Conservation (phyloP, 345 rosid genomes). For the Salix exigua region DNA sequence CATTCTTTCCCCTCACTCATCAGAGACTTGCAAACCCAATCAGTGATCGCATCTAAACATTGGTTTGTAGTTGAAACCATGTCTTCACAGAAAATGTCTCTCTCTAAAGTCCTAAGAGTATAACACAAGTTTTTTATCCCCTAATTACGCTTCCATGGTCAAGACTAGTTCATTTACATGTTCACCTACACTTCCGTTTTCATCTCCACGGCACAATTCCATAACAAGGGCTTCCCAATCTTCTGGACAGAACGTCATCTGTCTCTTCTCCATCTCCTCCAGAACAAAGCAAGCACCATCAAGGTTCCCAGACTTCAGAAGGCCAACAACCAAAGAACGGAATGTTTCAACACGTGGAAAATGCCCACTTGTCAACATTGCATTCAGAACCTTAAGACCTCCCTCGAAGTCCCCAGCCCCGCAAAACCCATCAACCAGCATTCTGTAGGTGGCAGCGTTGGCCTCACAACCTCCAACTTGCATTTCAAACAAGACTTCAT, state of each 20-base stretch:
- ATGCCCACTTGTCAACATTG: constrained; percentile 62
- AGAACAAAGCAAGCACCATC: constrained; percentile 64
- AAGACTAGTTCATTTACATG: constrained; percentile 44
- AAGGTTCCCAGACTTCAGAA: constrained; percentile 47
- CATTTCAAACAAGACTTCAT: constrained; percentile 61
- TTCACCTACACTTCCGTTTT: constrained; percentile 24
- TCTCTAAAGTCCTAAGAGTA: background rate
- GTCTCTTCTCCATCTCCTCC: constrained; percentile 72
- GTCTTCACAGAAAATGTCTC: background rate
- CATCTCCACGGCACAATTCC: constrained; percentile 35
- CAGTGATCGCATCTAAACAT: background rate
- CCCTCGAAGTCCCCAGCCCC: constrained; percentile 57
- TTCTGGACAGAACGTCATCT: constrained; percentile 40
- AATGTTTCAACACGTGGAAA: constrained; percentile 59
- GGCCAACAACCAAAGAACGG: constrained; percentile 45
- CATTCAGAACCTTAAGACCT: constrained; percentile 64
- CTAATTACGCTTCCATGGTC: background rate
- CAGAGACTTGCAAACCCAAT: background rate
- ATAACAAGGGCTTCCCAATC: constrained; percentile 54
- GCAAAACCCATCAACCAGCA: constrained; percentile 80
- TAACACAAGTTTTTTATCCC: background rate
- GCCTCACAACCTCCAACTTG: constrained; percentile 71
- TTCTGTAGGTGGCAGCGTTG: constrained; percentile 83
- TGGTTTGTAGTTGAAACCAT: background rate
- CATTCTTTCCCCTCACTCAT: background rate